Conservation (phyloP, 768 basidiomycete species). For the Psilocybe subaeruginosa region DNA sequence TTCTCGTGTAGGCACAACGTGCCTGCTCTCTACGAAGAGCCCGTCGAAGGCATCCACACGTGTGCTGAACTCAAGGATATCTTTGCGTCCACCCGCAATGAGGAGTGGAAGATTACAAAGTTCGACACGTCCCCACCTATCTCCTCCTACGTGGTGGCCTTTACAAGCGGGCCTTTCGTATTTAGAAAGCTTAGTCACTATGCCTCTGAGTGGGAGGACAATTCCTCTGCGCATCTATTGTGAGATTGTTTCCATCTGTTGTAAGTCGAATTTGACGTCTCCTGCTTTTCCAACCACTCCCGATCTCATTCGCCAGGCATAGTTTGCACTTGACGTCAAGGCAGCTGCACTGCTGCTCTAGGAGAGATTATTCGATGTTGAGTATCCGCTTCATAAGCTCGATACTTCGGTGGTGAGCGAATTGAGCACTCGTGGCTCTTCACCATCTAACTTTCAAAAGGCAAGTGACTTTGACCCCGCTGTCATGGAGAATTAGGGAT, state of each 20-base stretch:
- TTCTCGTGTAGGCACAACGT: conserved; percentile 82
- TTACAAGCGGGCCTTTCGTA: conserved; percentile 80
- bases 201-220: conserved; percentile 78
- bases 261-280: background rate
- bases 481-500: conserved; percentile 94
- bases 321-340: conserved; percentile 89
- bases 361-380: conserved; percentile 90
- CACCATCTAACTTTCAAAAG: conserved; percentile 11
- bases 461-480: conserved; percentile 89
- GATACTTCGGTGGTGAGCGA: conserved; percentile 81
- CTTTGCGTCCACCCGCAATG: conserved; percentile 40
- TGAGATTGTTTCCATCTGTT: background rate
- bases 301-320: conserved; percentile 81
- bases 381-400: conserved; percentile 91
- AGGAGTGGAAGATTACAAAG: conserved; percentile 78
- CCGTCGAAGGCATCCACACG: conserved; percentile 34
- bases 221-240: conserved; percentile 79
- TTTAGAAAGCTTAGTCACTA: conserved; percentile 72
- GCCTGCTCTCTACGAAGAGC: conserved; percentile 67
- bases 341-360: conserved; percentile 80
- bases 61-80: conserved; percentile 38
- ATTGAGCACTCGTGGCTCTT: no score
- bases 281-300: conserved; percentile 57
- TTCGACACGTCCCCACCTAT: conserved; percentile 84
- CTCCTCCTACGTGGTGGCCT: conserved; percentile 90